Percentiles rank a stretch among this genome's conserved stretches.
These are phyloP conservation scores for Selaginella tamariscina DNA, from an alignment of 75 land plant species.

Conservation along the genomic window DNA sequence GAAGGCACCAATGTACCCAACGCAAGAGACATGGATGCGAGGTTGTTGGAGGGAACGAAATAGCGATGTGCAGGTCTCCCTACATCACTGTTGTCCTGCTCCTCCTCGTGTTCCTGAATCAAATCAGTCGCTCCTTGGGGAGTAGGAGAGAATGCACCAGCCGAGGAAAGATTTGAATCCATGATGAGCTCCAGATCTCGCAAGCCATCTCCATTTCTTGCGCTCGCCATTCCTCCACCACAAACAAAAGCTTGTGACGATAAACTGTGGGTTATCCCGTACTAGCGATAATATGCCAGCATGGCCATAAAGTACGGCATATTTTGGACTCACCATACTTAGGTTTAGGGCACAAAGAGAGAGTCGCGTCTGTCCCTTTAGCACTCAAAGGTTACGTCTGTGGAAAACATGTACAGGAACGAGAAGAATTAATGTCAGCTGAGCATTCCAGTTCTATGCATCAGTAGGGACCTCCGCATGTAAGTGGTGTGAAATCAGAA, in stretches of 20 bases:
- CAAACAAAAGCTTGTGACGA: neutral
- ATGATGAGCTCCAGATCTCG: slow-evolving; percentile 6
- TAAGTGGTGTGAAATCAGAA: no score
- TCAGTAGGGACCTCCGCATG: no score
- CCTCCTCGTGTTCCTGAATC: neutral
- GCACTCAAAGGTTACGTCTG: neutral
- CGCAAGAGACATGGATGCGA: neutral
- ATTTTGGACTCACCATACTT: no score
- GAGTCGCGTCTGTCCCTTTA: neutral
- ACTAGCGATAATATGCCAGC: no score
- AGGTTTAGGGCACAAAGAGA: neutral
- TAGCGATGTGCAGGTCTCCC: neutral
- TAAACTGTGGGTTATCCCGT: neutral
- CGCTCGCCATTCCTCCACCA: slow-evolving; percentile 3
- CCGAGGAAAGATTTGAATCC: slow-evolving; percentile 2
- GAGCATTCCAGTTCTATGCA: no score
- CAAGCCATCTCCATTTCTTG: neutral
- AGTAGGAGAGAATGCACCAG: neutral
- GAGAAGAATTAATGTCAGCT: no score
- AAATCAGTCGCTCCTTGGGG: neutral
- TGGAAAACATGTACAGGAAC: no score
- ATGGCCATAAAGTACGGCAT: no score
- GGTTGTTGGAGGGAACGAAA: neutral
- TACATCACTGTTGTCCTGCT: neutral
- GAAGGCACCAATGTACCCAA: neutral